These are phyloP conservation scores for Neurospora sp. DNA, from an alignment of 495 filamentous ascomycete species.

Conservation along the genomic window DNA sequence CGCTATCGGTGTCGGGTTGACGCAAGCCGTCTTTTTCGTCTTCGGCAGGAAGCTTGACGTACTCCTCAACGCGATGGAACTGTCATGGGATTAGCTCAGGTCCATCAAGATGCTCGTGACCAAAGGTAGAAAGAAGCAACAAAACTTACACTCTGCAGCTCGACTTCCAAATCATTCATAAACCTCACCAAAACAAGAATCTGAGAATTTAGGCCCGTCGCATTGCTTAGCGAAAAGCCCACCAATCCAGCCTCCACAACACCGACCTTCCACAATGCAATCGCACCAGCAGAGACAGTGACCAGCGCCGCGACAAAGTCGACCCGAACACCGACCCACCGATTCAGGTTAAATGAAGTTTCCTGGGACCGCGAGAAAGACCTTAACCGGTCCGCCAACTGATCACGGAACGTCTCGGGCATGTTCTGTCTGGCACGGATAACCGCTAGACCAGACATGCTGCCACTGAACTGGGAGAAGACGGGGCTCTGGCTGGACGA, in stretches of 20 bases:
- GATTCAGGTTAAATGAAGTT: constrained; percentile 39
- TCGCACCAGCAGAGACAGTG: constrained; percentile 32
- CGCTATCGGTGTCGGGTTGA: constrained; percentile 6
- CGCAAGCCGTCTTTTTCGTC: constrained; percentile 22
- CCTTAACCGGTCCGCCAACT: constrained; percentile 33
- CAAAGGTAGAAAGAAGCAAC: neutral
- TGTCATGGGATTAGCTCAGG: neutral
- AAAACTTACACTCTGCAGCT: constrained; percentile 34
- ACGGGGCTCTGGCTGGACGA: constrained; percentile 39
- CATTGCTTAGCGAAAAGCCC: constrained; percentile 40
- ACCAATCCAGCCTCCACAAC: constrained; percentile 34
- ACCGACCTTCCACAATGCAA: constrained; percentile 33
- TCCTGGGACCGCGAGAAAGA: constrained; percentile 29
- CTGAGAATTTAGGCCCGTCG: constrained; percentile 36
- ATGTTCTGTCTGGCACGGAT: constrained; percentile 38
- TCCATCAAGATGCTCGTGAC: neutral
- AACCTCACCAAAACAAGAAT: constrained; percentile 35
- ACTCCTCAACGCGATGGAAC: constrained; percentile 41
- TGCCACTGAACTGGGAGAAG: constrained; percentile 42
- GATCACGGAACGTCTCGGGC: constrained; percentile 30
- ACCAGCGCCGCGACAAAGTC: constrained; percentile 40
- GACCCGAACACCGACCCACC: constrained; percentile 39
- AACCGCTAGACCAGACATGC: constrained; percentile 34
- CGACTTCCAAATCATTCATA: constrained; percentile 41
- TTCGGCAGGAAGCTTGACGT: constrained; percentile 34